These are phyloP conservation scores for Penicillium sp. DNA, from an alignment of 2,329 filamentous ascomycete species.

Conservation along the genomic window DNA sequence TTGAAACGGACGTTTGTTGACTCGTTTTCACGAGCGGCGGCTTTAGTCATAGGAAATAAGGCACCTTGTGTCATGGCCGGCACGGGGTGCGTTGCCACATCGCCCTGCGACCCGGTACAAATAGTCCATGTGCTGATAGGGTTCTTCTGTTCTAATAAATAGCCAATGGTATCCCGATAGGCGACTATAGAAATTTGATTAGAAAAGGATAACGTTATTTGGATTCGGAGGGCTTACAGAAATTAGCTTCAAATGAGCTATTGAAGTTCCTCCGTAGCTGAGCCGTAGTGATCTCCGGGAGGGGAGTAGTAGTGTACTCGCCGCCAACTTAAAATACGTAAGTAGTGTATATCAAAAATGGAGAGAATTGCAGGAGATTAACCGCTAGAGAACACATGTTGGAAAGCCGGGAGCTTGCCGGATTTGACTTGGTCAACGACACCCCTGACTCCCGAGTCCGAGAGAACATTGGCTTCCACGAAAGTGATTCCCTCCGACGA, in stretches of 20 bases:
- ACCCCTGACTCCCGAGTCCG: background rate
- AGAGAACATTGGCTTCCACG: background rate
- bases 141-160: background rate
- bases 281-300: background rate
- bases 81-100: background rate
- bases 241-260: background rate
- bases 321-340: background rate
- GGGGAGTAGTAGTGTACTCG: background rate
- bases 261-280: background rate
- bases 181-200: background rate
- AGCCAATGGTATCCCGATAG: background rate
- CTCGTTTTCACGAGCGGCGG: background rate
- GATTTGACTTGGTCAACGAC: background rate
- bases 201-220: background rate
- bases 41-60: background rate
- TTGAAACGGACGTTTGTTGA: background rate
- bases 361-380: too few species aligned
- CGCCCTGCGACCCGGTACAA: background rate
- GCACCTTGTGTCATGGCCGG: background rate
- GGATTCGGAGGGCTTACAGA: background rate
- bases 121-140: slow-evolving; percentile 1
- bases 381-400: background rate
- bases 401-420: background rate
- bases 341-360: background rate
- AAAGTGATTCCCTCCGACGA: background rate